These are phyloP conservation scores for Neopestalotiopsis clavispora DNA, from an alignment of 2,329 filamentous ascomycete species.

Conservation along the genomic window DNA sequence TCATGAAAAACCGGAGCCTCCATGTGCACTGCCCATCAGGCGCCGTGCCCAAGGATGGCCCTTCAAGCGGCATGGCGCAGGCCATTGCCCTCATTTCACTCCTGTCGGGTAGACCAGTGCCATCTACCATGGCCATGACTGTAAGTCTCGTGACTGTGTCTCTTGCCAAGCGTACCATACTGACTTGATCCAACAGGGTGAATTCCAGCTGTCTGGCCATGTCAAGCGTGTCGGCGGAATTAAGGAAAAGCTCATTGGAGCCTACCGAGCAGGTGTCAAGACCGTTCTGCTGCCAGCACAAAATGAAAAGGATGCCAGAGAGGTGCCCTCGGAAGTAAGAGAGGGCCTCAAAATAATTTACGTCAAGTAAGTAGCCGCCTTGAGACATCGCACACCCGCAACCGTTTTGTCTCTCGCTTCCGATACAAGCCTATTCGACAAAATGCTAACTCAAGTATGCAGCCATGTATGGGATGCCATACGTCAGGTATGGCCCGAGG, in stretches of 20 bases:
- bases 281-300: slow-evolving; percentile 86
- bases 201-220: slow-evolving; percentile 81
- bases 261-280: slow-evolving; percentile 90
- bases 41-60: slow-evolving; percentile 92
- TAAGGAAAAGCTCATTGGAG: slow-evolving; percentile 98
- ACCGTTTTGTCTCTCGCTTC: slow-evolving; percentile 19
- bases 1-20: slow-evolving; percentile 93
- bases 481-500: slow-evolving; percentile 88
- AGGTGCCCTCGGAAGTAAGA: slow-evolving; percentile 88
- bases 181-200: slow-evolving; percentile 52
- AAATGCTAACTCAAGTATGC: slow-evolving; percentile 27
- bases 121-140: slow-evolving; percentile 95
- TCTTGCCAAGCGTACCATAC: slow-evolving; percentile 21
- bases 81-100: slow-evolving; percentile 91
- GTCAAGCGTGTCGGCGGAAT: slow-evolving; percentile 96
- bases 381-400: slow-evolving; percentile 45
- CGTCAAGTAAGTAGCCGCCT: slow-evolving; percentile 69
- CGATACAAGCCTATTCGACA: slow-evolving; percentile 17
- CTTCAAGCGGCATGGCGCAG: slow-evolving; percentile 88
- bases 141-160: slow-evolving; percentile 46
- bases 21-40: slow-evolving; percentile 97
- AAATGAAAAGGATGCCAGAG: slow-evolving; percentile 91
- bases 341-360: slow-evolving; percentile 86
- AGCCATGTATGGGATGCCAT: slow-evolving; percentile 96
- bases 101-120: slow-evolving; percentile 84